Evolutionary conservation across 2,329 filamentous ascomycete genomes (phyloP), one percentile per base, ranked within the genome.

Genomic region (Colletotrichum truncatum): DNA sequence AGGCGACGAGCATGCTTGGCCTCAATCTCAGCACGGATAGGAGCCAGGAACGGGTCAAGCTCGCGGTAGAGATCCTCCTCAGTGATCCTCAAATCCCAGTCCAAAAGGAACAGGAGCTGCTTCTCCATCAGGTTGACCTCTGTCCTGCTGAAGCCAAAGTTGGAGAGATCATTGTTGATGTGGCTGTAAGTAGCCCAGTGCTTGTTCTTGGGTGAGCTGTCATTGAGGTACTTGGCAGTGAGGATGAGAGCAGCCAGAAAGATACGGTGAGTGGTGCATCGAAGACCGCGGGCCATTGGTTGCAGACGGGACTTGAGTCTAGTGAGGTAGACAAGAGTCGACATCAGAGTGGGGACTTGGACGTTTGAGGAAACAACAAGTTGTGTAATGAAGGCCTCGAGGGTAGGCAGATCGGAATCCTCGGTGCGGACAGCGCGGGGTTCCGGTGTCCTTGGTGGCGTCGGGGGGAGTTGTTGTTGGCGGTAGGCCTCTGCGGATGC

Each of bases 71-170:
- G 89, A 73, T 98, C 94, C 60, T 94, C 86, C 74, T 94, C 89
- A 41, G 85, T 90, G 74, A 99, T 94, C 70, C 93, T 88, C 66
- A 97, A 88, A 71, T 99, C 93, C 93, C 94, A 99, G 76, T 98
- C 93, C 46, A 99, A 86, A 43, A 99, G 87, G 83, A 93, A 96
- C 55, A 99, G 90, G 28, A 99, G 87, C 81, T 99, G 96, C 87
- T 97, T 97, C 87, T 99, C 96, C 96, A 99, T 99, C 68, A 98
- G 86, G 84, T 99, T 99, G 73, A 99, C 96, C 82, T 99, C 96
- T 34, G 93, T 96, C 71, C 94, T 87, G 73, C 90, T 95, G 85
- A 99, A 98, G 72, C 94, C 93, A 74, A 98, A 99, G 74, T 85
- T 88, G 75, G 82, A 85, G 67, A 72, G 76, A 8, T 84, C 81